phyloP scores from a whole-genome alignment of 78 protist genomes.

The Cavenderia fasciculata region DNA sequence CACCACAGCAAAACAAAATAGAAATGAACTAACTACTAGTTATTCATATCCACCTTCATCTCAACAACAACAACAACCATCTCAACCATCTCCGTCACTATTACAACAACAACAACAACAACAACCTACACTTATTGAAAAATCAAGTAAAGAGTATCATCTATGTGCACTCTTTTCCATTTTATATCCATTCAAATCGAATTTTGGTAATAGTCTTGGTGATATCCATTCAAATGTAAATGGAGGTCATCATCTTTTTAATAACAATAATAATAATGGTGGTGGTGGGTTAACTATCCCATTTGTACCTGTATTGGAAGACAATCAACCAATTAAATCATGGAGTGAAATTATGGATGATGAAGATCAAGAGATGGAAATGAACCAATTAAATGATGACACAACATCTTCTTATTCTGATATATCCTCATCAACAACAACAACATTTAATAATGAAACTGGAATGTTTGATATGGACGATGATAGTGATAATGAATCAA shows the following conservation, averaged over 20 bases:
- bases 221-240: no score
- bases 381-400: neutral
- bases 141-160: slow-evolving; percentile 31
- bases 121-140: no score
- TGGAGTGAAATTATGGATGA: slow-evolving; percentile 56
- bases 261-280: neutral
- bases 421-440: neutral
- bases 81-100: no score
- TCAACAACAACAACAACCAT: no score
- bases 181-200: slow-evolving; percentile 18
- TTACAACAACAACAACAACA: no score
- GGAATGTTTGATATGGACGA: neutral
- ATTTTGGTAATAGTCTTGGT: slow-evolving; percentile 4
- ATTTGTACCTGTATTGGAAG: neutral
- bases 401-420: neutral
- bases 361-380: slow-evolving; percentile 5
- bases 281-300: neutral
- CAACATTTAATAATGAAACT: no score
- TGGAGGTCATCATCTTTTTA: neutral
- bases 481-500: neutral
- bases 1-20: no score
- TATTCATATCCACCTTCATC: no score
- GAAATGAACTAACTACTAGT: no score
- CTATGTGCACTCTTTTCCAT: slow-evolving; percentile 54
- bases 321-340: no score